phyloP scores from a whole-genome alignment of 2,329 filamentous ascomycete species.

The Claviceps monticola region DNA sequence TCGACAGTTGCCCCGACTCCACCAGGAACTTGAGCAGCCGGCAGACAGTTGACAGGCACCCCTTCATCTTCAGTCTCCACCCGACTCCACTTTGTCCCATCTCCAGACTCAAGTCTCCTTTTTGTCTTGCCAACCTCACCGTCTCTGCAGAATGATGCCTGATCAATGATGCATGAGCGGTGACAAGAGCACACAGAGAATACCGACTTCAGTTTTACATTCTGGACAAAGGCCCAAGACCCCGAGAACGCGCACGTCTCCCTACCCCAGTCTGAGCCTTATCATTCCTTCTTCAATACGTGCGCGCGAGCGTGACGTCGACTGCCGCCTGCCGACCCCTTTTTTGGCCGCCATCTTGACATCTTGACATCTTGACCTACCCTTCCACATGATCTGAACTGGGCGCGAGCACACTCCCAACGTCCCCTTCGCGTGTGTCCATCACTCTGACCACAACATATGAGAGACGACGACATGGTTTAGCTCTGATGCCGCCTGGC shows the following conservation, averaged over 20 bases:
- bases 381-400: constrained; percentile 1
- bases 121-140: too few species aligned
- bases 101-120: neutral
- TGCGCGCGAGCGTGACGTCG: too few species aligned
- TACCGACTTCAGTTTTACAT: too few species aligned
- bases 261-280: too few species aligned
- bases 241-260: too few species aligned
- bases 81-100: neutral
- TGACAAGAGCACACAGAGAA: neutral
- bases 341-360: too few species aligned
- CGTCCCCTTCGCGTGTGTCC: neutral
- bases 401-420: neutral
- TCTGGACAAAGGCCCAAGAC: too few species aligned
- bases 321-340: too few species aligned
- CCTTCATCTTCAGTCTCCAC: neutral
- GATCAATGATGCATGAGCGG: neutral
- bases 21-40: neutral
- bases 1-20: neutral
- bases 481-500: neutral
- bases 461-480: constrained; percentile 1
- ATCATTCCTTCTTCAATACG: too few species aligned
- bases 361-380: neutral
- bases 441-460: neutral
- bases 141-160: too few species aligned
- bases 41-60: neutral